Conservation (phyloP, 1,284 basidiomycete genomes). For the Kwoniella shivajii region DNA sequence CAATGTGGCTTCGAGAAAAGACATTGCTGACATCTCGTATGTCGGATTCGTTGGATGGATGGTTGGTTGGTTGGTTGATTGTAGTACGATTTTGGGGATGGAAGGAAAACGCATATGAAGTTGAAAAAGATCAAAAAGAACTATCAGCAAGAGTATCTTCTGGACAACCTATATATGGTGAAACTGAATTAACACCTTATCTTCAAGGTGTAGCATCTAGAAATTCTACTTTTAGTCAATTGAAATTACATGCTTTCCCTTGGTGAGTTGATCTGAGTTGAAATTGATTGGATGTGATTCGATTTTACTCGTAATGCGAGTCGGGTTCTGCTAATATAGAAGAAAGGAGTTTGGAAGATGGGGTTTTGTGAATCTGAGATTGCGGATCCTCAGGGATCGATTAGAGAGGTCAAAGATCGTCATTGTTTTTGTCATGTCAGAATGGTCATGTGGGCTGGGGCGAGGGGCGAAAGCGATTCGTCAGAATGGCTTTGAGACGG, state of each 20-base stretch:
- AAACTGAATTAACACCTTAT: slow-evolving; percentile 79
- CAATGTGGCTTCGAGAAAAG: background rate
- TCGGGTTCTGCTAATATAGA: too few species aligned
- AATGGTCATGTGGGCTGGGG: too few species aligned
- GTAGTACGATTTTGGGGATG: slow-evolving; percentile 96
- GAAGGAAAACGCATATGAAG: slow-evolving; percentile 85
- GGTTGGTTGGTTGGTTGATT: background rate
- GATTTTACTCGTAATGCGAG: too few species aligned
- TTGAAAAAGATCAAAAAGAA: slow-evolving; percentile 73
- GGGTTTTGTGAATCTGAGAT: too few species aligned
- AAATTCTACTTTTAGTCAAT: slow-evolving; percentile 89
- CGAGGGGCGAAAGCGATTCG: background rate
- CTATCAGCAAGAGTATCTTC: slow-evolving; percentile 68
- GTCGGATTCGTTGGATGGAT: background rate
- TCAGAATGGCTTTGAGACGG: background rate
- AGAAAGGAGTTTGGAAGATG: too few species aligned
- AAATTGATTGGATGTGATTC: too few species aligned
- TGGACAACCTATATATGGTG: slow-evolving; percentile 82
- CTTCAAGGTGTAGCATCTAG: slow-evolving; percentile 85
- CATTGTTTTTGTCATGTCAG: too few species aligned
- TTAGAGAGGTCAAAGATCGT: too few species aligned
- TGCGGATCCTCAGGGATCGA: too few species aligned
- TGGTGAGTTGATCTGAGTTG: slow-evolving; percentile 68
- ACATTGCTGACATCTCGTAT: background rate
- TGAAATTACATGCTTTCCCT: slow-evolving; percentile 67